phyloP scores from a whole-genome alignment of 1,284 basidiomycete genomes.

The Leccinum fuscescens region DNA sequence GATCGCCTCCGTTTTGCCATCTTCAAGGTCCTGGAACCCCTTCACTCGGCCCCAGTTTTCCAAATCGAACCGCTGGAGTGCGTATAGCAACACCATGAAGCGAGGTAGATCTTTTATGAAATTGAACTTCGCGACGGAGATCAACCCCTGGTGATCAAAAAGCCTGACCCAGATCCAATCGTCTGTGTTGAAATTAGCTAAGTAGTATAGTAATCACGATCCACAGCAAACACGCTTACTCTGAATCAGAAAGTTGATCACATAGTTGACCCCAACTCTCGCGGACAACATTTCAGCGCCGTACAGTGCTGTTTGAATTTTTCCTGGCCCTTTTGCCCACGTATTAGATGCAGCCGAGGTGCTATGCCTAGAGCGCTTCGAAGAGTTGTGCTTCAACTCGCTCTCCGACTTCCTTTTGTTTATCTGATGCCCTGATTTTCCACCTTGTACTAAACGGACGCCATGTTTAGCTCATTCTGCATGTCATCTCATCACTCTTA shows the following conservation, averaged over 20 bases:
- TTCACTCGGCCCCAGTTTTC: neutral
- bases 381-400: neutral
- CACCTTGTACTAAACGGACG: neutral
- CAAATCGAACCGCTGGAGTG: neutral
- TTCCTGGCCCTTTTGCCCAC: neutral
- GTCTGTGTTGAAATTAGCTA: neutral
- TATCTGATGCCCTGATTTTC: neutral
- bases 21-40: neutral
- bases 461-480: too few species aligned
- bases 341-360: neutral
- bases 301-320: neutral
- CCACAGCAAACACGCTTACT: neutral
- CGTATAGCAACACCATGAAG: neutral
- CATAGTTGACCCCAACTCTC: neutral
- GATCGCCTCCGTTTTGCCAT: neutral
- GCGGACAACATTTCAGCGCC: neutral
- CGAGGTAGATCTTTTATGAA: neutral
- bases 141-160: neutral
- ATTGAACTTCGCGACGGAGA: neutral
- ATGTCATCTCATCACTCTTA: neutral
- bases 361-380: neutral
- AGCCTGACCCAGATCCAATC: neutral
- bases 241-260: neutral
- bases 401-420: neutral
- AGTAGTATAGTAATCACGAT: neutral